Base-by-base conservation (phyloP, 192 early-diverging fungal species). In the Coemansia sp. region DNA sequence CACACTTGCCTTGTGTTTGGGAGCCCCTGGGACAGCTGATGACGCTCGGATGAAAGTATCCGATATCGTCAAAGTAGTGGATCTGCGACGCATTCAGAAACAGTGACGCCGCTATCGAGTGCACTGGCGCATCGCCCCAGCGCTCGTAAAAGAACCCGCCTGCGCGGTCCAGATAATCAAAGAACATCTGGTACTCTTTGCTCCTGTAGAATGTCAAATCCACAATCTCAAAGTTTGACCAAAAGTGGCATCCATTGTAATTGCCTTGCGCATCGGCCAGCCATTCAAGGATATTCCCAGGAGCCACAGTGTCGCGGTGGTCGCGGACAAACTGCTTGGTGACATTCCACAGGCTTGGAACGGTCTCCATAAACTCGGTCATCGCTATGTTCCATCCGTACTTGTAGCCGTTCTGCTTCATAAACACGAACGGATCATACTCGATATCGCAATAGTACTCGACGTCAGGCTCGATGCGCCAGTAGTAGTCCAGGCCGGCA, bases 91-190 rank as follows among this genome's bases (percentile, higher is more conserved):
- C 53, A 16, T 71, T 71, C 23, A 90, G 69, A 43, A 86, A 75
- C 67, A 91, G 58, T 6, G 83, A 72, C 0, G 77, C 89, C 2
- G 78, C 85, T 43, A 91, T 82, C 0, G 87, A 87, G 68, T 91
- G 90, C 6, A 91, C 86, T 11, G 90, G 78, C 26, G 78, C 78
- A 60, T 79, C 77, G 14, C 88, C 83, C 83, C 85, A 90, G 18
- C 89, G 71, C 72, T 92, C 92, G 66, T 94, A 94, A 69, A 91
- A 94, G 85, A 94, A 94, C 11, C 93, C 93, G 41, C 93, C 93
- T 0, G 83, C 58, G 30, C 87, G 62, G 65, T 95, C 93, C 20
- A 95, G 75, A 26, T 88, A 85, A 16, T 88, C 73, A 64, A 92
- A 92, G 62, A 84, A 92, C 33, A 81, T 79, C 48, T 78, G 68